Base-by-base conservation (phyloP, 2,329 filamentous ascomycete genomes). In the Fusarium subtropicale region DNA sequence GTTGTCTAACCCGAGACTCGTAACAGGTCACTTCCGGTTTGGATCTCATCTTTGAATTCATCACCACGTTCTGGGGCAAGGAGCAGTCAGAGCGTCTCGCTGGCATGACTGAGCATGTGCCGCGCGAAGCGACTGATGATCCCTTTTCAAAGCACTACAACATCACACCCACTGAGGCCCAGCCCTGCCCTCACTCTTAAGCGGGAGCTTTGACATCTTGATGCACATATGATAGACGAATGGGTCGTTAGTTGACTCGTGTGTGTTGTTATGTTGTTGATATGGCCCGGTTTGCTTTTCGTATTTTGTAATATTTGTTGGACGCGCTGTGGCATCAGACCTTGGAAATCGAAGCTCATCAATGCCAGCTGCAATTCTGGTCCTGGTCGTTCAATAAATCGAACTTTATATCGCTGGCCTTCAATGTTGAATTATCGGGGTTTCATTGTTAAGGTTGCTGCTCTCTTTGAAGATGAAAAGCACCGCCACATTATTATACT, bases 101-200 rank as follows among this genome's bases (percentile, higher is more conserved):
- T 15, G 81, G 82, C 66, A 75, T 76, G 42, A 82, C 86, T 69
- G 88, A 91, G 77, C 88, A 90, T 78, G 81, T 70, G n/a, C 71
- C 77, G 3, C 69, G 71, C 16, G 46, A 57, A 18, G 70, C 76
- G 20, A 60, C 71, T 22, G 72, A 77, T 34, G 77, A 79, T 50
- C 75, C 74, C 9, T 78, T 78, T 51, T 60, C 77, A 1, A 59
- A 58, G 5, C 68, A 72, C 50, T 75, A 68, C 47, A 66, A 68
- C 39, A 68, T 78, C 24, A 58, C 67, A 6, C 73, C 67, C 28
- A 75, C 76, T 11, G 53, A 62, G 13, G 47, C 57, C 31, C 71
- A 62, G 30, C 72, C 72, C 31, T 74, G 71, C 20, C 34, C 59
- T n/a, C n/a, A 20, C 26, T 30, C 41, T n/a, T 60, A 15, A 64